These are phyloP conservation scores for Solanum chacoense DNA, from an alignment of 305 asterid species.

Conservation along the genomic window DNA sequence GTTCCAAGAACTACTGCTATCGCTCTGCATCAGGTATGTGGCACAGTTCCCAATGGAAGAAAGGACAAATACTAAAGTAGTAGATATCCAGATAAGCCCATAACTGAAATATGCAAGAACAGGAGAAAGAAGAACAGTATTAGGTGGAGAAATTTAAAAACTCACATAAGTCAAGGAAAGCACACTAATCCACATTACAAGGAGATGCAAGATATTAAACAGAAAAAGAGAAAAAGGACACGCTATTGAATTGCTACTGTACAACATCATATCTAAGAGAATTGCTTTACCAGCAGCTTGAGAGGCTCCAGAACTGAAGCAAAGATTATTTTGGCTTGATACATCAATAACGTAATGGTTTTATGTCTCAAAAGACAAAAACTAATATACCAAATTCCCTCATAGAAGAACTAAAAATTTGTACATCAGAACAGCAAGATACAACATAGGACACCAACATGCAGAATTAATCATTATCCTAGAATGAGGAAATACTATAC, in stretches of 20 bases:
- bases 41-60: slow-evolving; percentile 84
- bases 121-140: background rate
- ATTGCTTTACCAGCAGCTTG: background rate
- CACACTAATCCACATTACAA: background rate
- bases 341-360: background rate
- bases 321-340: background rate
- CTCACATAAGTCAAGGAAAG: background rate
- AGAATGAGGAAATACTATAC: background rate
- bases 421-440: background rate
- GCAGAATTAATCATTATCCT: background rate
- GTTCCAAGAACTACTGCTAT: slow-evolving; percentile 37
- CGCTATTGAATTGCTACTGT: background rate
- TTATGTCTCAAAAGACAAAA: background rate
- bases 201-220: background rate
- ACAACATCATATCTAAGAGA: background rate
- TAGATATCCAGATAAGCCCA: slow-evolving; percentile 91
- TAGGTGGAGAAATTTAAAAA: background rate
- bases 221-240: background rate
- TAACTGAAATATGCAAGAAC: slow-evolving; percentile 32
- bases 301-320: background rate
- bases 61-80: slow-evolving; percentile 71
- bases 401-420: background rate
- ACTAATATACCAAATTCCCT: background rate
- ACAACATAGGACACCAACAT: background rate
- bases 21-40: slow-evolving; percentile 56